Evolutionary conservation across 768 basidiomycete species (phyloP), one percentile per base, ranked within the genome.

Genomic region (Termitomyces sp.): DNA sequence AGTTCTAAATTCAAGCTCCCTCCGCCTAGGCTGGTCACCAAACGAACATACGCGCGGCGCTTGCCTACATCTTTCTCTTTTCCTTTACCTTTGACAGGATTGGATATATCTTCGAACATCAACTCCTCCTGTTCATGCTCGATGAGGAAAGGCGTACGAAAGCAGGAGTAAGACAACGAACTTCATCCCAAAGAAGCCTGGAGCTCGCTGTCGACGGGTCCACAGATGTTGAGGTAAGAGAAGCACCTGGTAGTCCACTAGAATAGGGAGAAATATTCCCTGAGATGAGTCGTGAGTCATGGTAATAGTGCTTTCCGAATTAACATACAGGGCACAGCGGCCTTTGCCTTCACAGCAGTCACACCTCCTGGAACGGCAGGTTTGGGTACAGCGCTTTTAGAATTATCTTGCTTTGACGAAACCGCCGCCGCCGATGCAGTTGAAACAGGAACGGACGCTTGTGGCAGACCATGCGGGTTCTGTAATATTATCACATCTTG

Each of bases 11-110:
- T 97, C 69, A 89, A 79, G 68, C 87, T 94, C 62, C 84, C 92
- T 38, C 80, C 87, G n/a, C 96, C 96, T 20, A 94, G 82, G 66
- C 88, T 96, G 2, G 97, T 98, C 52, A 96, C 86, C 33, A 99
- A 89, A n/a, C 96, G 91, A 50, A 94, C 93, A 74, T 98, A 99
- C 2, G 93, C 96, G 58, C 96, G 88, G 48, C 91, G 86, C 70
- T 92, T 94, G 12, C 93, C 90, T 20, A 95, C 81, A 64, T 96
- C 93, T 70, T 96, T 96, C 70, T 96, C 95, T 74, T 98, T 98
- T 2, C 88, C 89, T 74, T 94, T 94, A 1, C 91, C 88, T 73
- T 92, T 93, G 2, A 79, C 79, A 15, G 87, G 87, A 61, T 89
- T 89, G 13, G 88, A 81, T 66, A 99, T 88, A 38, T 92, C 91